A percentile compares a stretch with the other conserved stretches of the same genome.
Conservation (phyloP, 2,329 filamentous ascomycete genomes). For the Bipolaris bicolor region DNA sequence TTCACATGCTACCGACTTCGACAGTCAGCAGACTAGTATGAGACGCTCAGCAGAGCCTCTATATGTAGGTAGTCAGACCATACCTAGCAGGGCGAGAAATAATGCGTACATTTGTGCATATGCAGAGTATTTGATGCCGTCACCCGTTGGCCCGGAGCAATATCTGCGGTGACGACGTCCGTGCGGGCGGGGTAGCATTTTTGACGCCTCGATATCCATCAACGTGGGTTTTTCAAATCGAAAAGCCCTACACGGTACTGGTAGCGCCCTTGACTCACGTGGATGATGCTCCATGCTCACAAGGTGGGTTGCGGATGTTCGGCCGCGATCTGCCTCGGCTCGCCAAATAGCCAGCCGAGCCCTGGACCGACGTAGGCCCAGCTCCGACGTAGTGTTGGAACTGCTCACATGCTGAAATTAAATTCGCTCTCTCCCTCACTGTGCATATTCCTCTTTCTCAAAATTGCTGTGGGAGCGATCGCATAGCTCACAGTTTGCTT, state of each 20-base stretch:
- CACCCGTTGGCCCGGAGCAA: neutral
- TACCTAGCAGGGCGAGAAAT: neutral
- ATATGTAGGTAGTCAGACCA: neutral
- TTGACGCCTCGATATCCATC: neutral
- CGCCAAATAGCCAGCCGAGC: constrained; percentile 27
- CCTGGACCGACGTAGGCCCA: constrained; percentile 33
- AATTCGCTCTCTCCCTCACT: constrained; percentile 21
- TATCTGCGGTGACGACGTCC: neutral
- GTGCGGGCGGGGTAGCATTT: neutral
- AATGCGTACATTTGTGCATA: neutral
- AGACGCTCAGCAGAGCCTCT: constrained; percentile 1
- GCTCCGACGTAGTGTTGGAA: constrained; percentile 35
- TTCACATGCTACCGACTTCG: neutral
- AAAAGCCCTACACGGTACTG: neutral
- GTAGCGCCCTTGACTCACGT: neutral
- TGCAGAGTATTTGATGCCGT: neutral
- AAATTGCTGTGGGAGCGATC: constrained; percentile 3
- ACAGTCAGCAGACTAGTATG: neutral
- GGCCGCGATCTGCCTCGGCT: constrained; percentile 32
- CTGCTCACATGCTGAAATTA: constrained; percentile 33
- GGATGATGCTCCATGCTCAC: neutral
- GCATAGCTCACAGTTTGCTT: neutral
- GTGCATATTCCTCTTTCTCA: constrained; percentile 11
- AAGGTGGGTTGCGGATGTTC: constrained; percentile 10
- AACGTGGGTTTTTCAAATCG: neutral